Percentiles rank a stretch among this genome's conserved stretches.
Conservation (phyloP, 768 basidiomycete species). For the Mycena chlorophos region DNA sequence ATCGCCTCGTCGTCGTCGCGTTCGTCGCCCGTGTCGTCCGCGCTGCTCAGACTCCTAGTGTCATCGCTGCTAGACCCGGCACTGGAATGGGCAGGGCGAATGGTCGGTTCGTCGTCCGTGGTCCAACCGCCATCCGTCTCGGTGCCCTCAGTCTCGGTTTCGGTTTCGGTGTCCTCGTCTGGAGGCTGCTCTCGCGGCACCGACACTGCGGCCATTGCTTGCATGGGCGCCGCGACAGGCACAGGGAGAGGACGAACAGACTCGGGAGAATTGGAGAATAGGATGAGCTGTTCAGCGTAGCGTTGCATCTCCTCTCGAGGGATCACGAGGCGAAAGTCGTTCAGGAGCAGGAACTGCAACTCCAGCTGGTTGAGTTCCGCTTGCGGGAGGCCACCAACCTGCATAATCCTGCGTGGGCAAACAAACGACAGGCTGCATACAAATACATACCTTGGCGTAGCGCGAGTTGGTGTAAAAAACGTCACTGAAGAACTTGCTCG, state of each 20-base stretch:
- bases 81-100: slow-evolving; percentile 46
- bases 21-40: slow-evolving; percentile 32
- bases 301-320: slow-evolving; percentile 89
- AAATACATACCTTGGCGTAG: slow-evolving; percentile 84
- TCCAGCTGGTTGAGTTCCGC: slow-evolving; percentile 94
- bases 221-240: slow-evolving; percentile 38
- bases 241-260: slow-evolving; percentile 24
- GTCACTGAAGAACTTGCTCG: slow-evolving; percentile 97
- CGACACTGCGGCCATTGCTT: slow-evolving; percentile 55
- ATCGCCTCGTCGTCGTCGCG: slow-evolving; percentile 30
- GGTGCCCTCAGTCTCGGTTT: slow-evolving; percentile 36
- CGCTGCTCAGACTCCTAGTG: slow-evolving; percentile 27
- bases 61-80: slow-evolving; percentile 27
- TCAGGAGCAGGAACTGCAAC: slow-evolving; percentile 93
- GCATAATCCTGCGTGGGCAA: slow-evolving; percentile 10
- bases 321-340: slow-evolving; percentile 91
- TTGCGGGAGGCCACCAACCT: slow-evolving; percentile 95
- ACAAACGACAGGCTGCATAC: slow-evolving; percentile 10
- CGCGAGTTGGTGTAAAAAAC: slow-evolving; percentile 99
- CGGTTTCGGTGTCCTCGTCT: slow-evolving; percentile 25
- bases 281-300: slow-evolving; percentile 87
- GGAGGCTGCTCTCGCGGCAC: slow-evolving; percentile 35
- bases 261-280: slow-evolving; percentile 53
- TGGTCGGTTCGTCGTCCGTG: slow-evolving; percentile 84
- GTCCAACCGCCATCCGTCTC: slow-evolving; percentile 58